Percentiles rank a stretch among this genome's conserved stretches.
phyloP scores from a whole-genome alignment of 2,329 filamentous ascomycete genomes.

The Fusarium sp. region DNA sequence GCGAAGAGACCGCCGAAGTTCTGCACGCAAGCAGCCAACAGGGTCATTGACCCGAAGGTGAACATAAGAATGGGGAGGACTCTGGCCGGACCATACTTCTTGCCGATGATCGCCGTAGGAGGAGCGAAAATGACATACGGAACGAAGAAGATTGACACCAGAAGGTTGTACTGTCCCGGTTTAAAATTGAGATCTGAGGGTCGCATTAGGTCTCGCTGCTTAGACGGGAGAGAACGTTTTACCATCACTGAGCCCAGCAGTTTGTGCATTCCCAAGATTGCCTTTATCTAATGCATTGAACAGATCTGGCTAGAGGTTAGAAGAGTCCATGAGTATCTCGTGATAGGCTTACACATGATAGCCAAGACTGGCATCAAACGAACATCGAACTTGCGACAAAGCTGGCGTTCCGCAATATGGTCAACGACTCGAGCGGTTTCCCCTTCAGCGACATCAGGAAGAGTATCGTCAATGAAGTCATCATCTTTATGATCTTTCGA shows the following conservation, averaged over 20 bases:
- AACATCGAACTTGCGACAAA: slow-evolving; percentile 17
- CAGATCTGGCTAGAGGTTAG: not conserved
- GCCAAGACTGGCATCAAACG: slow-evolving; percentile 12
- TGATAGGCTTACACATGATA: slow-evolving; percentile 7
- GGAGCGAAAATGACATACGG: slow-evolving; percentile 22
- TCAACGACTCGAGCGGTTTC: slow-evolving; percentile 2
- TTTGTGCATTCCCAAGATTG: slow-evolving; percentile 22
- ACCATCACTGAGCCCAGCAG: slow-evolving; percentile 9
- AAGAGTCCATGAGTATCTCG: fast-evolving
- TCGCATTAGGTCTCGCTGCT: not conserved
- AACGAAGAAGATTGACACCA: slow-evolving; percentile 23
- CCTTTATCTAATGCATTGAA: slow-evolving; percentile 20
- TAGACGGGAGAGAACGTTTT: fast-evolving
- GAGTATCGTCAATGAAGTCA: slow-evolving; percentile 5
- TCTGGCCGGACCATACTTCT: slow-evolving; percentile 4
- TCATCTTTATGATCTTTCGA: slow-evolving; percentile 12
- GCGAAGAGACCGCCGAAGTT: slow-evolving; percentile 22
- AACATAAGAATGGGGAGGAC: slow-evolving; percentile 18
- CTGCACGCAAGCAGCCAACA: slow-evolving; percentile 5
- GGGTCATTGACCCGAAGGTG: slow-evolving; percentile 11
- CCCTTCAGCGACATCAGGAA: not conserved
- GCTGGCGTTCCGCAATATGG: slow-evolving; percentile 14
- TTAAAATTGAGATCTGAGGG: slow-evolving; percentile 15
- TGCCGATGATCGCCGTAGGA: slow-evolving; percentile 9
- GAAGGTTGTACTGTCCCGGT: slow-evolving; percentile 14